Percentiles rank a stretch among this genome's conserved stretches.
Conservation (phyloP, 345 rosid genomes). For the Eucalyptus brandiana region DNA sequence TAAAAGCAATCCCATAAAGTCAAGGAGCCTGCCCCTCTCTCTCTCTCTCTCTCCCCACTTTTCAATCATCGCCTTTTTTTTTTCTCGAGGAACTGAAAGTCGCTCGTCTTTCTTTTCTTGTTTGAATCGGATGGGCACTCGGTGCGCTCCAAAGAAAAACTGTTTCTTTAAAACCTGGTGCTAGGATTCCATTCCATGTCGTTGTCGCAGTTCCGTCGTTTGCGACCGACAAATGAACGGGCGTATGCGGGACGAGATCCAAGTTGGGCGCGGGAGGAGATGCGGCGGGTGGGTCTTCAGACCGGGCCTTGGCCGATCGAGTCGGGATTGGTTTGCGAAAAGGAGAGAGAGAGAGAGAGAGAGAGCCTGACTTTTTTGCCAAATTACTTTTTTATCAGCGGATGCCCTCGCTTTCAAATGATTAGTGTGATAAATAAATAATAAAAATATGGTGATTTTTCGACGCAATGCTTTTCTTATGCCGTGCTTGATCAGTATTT, state of each 20-base stretch:
- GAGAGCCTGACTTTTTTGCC: not conserved
- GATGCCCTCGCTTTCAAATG: not conserved
- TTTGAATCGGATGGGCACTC: not conserved
- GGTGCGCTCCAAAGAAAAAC: not conserved
- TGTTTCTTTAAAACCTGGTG: not conserved
- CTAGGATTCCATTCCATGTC: not conserved
- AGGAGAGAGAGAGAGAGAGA: not conserved
- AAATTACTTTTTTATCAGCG: not conserved
- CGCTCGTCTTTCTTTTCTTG: not conserved
- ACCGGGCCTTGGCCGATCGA: not conserved
- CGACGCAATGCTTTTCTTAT: not conserved
- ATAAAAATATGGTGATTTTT: not conserved
- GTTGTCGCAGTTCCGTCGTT: not conserved
- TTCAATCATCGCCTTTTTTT: not conserved
- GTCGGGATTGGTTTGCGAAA: not conserved
- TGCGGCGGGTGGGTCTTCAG: not conserved
- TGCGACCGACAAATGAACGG: not conserved
- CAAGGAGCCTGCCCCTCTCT: not conserved
- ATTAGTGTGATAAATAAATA: not conserved
- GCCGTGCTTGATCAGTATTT: not conserved
- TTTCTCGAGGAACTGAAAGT: not conserved
- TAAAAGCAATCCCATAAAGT: not conserved
- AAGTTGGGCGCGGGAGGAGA: not conserved
- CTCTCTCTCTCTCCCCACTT: not conserved
- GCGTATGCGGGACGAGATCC: not conserved